Percentiles rank a stretch among this genome's conserved stretches.
phyloP scores from a whole-genome alignment of 208 protist genomes.

The Leptomonas seymouri region DNA sequence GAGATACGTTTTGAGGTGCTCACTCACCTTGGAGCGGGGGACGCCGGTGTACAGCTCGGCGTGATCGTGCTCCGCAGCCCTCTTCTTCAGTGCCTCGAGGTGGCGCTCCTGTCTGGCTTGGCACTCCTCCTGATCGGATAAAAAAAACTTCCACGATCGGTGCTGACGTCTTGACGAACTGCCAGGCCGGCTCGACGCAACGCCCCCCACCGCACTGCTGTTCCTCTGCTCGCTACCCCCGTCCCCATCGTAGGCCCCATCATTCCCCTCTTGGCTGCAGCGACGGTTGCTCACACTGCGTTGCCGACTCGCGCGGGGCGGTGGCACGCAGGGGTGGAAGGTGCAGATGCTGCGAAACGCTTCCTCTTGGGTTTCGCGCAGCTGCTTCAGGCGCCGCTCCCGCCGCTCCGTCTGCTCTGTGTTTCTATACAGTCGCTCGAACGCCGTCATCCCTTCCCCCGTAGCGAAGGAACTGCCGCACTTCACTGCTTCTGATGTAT shows the following conservation, averaged over 20 bases:
- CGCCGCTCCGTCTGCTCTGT: conserved; percentile 18
- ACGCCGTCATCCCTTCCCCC: conserved; percentile 12
- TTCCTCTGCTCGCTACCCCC: not conserved
- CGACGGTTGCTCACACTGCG: conserved; percentile 2
- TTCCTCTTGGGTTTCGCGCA: conserved; percentile 20
- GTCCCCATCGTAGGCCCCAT: not conserved
- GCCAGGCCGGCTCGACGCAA: not conserved
- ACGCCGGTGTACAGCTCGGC: conserved; percentile 8
- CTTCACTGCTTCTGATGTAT: too few relatives aligned
- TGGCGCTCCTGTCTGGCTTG: conserved; percentile 1
- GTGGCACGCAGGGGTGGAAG: conserved; percentile 23
- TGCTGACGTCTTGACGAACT: not conserved
- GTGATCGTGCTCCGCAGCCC: conserved; percentile 23
- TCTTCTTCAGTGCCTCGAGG: conserved; percentile 26
- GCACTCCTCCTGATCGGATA: conserved; percentile 12
- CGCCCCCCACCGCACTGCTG: not conserved
- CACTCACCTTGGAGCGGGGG: conserved; percentile 25
- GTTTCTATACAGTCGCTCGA: conserved; percentile 32
- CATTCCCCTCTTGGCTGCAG: not conserved
- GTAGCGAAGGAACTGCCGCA: too few relatives aligned
- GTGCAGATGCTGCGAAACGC: conserved; percentile 22
- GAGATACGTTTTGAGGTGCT: conserved; percentile 35
- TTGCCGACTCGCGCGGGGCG: not conserved
- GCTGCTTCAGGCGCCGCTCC: conserved; percentile 19
- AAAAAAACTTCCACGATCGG: conserved; percentile 10